Evolutionary conservation across 2,329 filamentous ascomycete genomes (phyloP).

Genomic region (Dothistroma septosporum): DNA sequence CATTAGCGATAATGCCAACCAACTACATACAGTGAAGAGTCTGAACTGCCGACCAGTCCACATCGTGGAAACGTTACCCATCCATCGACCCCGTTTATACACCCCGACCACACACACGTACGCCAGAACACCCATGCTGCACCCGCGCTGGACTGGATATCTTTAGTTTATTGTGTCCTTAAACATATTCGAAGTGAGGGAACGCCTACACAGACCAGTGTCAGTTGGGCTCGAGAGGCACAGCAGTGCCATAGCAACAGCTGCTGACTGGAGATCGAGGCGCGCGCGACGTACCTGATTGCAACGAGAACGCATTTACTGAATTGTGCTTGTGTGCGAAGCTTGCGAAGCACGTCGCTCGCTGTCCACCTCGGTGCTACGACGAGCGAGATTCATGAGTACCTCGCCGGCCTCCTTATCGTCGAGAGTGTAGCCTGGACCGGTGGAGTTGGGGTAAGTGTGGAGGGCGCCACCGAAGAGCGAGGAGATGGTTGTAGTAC

Average conservation of each 20-base stretch:
- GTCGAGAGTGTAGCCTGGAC: conserved; percentile 21
- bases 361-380: conserved; percentile 7
- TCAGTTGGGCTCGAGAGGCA: too few species aligned
- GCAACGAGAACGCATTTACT: neutral
- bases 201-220: neutral
- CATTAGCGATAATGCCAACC: neutral
- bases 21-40: neutral
- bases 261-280: too few species aligned
- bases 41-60: neutral
- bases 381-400: conserved; percentile 14
- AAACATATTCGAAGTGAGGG: neutral
- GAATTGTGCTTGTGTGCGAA: neutral
- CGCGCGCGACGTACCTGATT: neutral
- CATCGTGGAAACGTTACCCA: neutral
- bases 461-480: conserved; percentile 21
- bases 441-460: conserved; percentile 17
- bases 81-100: neutral
- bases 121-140: neutral
- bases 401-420: conserved; percentile 22
- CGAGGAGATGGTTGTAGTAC: conserved; percentile 19
- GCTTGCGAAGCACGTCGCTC: neutral
- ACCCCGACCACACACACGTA: neutral
- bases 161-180: neutral
- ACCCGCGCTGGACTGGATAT: neutral
- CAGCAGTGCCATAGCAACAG: too few species aligned